phyloP scores from a whole-genome alignment of 1,139 yeast genomes.

The Taphrina confusa region DNA sequence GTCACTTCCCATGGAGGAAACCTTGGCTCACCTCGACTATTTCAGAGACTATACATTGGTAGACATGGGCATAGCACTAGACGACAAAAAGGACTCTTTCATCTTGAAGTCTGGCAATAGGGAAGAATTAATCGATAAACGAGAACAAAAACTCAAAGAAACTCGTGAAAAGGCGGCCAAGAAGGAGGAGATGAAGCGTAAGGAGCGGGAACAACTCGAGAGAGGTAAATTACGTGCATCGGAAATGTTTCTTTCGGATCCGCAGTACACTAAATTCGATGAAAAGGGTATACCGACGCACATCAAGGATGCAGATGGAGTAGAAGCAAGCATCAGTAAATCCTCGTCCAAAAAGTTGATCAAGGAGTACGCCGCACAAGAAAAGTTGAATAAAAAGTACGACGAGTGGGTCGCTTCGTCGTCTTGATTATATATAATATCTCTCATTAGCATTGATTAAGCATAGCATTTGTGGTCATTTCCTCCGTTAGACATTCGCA shows the following conservation, averaged over 20 bases:
- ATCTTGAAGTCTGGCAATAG: conserved; percentile 82
- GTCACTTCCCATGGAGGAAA: conserved; percentile 45
- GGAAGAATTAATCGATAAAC: conserved; percentile 63
- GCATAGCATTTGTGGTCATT: too few species aligned
- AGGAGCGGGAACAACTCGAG: conserved; percentile 64
- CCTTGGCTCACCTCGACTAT: conserved; percentile 61
- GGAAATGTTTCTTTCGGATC: conserved; percentile 62
- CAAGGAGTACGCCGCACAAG: conserved; percentile 77
- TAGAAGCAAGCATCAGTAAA: conserved; percentile 68
- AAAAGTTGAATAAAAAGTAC: conserved; percentile 74
- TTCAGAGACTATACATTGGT: conserved; percentile 66
- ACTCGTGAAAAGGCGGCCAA: conserved; percentile 50
- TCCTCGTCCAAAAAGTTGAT: conserved; percentile 77
- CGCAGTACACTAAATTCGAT: conserved; percentile 74
- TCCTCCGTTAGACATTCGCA: too few species aligned
- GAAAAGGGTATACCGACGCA: conserved; percentile 79
- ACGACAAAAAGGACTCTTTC: conserved; percentile 68
- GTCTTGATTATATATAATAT: too few species aligned
- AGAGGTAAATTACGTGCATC: conserved; percentile 70
- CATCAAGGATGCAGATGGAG: conserved; percentile 64
- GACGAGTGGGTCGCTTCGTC: conserved; percentile 37
- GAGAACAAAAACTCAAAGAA: conserved; percentile 52
- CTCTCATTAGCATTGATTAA: too few species aligned
- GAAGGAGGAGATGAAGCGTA: conserved; percentile 53
- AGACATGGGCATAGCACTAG: conserved; percentile 76